Evolutionary conservation across 1,284 basidiomycete species (phyloP).

Genomic region (Microbotryomycetes sp.): DNA sequence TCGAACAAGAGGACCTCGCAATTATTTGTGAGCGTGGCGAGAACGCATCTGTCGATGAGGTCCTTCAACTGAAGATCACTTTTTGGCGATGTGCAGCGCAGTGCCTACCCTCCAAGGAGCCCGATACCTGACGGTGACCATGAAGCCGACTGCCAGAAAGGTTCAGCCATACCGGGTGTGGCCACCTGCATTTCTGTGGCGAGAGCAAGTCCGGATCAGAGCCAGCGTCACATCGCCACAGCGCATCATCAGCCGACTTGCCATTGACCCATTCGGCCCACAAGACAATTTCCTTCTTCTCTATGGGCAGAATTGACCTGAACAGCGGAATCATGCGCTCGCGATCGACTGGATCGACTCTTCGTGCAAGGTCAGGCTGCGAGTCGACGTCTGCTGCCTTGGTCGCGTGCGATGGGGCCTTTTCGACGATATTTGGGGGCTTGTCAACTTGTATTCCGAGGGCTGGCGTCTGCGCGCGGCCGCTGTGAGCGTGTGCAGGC

Average conservation of each 20-base stretch:
- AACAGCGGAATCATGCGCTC: neutral
- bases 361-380: no score
- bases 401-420: neutral
- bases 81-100: neutral
- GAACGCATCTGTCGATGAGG: conserved; percentile 6
- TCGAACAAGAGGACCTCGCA: conserved; percentile 17
- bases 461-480: neutral
- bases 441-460: neutral
- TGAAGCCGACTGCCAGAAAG: conserved; percentile 5
- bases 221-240: no score
- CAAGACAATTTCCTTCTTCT: conserved; percentile 13
- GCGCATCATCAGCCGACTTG: no score
- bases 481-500: no score
- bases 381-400: neutral
- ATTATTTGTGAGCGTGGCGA: conserved; percentile 18
- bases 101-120: conserved; percentile 7
- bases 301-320: conserved; percentile 2
- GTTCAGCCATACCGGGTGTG: conserved; percentile 1
- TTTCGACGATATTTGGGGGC: neutral
- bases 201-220: neutral
- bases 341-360: neutral
- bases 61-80: neutral
- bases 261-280: conserved; percentile 23
- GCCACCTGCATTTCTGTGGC: conserved; percentile 12
- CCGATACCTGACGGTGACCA: conserved; percentile 22